These are phyloP conservation scores for Ceratobasidium papillatum DNA, from an alignment of 1,284 basidiomycete genomes.

Conservation along the genomic window DNA sequence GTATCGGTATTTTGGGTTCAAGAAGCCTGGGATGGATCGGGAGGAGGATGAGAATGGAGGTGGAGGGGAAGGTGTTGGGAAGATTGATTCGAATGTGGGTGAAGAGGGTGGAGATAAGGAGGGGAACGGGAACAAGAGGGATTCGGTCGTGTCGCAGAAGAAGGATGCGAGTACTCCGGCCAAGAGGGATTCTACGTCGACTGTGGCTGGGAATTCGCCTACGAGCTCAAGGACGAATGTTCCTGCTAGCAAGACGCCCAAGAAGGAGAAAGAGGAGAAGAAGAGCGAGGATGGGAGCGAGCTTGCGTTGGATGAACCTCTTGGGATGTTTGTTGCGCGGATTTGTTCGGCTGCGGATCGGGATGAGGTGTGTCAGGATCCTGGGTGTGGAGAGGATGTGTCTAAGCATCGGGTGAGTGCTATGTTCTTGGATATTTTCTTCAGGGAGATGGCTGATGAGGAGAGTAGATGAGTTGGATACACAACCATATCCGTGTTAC, in stretches of 20 bases:
- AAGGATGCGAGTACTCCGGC: neutral
- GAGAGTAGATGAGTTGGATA: conserved; percentile 31
- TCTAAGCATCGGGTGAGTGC: conserved; percentile 33
- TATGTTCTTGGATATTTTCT: neutral
- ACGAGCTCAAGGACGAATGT: conserved; percentile 17
- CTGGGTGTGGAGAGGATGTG: conserved; percentile 45
- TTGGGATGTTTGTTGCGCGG: conserved; percentile 40
- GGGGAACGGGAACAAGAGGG: neutral
- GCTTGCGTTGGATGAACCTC: conserved; percentile 23
- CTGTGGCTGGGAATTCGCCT: conserved; percentile 3
- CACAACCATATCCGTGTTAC: conserved; percentile 22
- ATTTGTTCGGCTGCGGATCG: conserved; percentile 45
- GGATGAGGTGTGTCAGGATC: conserved; percentile 55
- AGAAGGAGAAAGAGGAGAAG: conserved; percentile 7
- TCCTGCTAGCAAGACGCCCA: neutral
- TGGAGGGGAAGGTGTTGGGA: neutral
- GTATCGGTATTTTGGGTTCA: conserved; percentile 39
- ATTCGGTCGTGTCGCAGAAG: neutral
- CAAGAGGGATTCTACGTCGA: neutral
- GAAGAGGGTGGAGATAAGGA: conserved; percentile 8
- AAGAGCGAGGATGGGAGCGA: conserved; percentile 27
- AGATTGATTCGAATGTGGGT: conserved; percentile 13
- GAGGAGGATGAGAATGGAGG: neutral
- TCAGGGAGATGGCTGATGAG: neutral
- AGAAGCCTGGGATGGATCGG: neutral